Percentiles rank a stretch among this genome's conserved stretches.
Evolutionary conservation across 129 eudicot species (phyloP).

Genomic region (Erigeron canadensis): DNA sequence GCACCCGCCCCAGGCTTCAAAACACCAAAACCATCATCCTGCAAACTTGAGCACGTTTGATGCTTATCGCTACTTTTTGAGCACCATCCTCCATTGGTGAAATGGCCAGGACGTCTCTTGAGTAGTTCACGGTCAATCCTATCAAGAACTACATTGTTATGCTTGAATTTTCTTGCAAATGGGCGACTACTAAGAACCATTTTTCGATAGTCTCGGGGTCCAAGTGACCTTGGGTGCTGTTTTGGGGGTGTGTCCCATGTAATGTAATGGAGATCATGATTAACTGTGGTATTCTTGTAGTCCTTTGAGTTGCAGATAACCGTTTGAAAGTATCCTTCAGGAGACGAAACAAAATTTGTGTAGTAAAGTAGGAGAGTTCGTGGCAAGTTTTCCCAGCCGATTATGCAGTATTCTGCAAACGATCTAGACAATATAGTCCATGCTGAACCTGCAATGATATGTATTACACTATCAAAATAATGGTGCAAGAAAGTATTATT

Average conservation of each 20-base stretch:
- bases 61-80: constrained; percentile 20
- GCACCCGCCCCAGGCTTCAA: constrained; percentile 77
- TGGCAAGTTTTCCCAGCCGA: constrained; percentile 92
- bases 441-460: constrained; percentile 72
- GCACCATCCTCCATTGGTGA: constrained; percentile 84
- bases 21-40: constrained; percentile 61
- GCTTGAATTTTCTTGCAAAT: constrained; percentile 92
- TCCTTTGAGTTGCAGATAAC: constrained; percentile 74
- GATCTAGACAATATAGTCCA: constrained; percentile 90
- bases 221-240: constrained; percentile 86
- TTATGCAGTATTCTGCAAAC: constrained; percentile 73
- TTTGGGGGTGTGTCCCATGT: constrained; percentile 94
- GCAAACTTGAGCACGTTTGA: constrained; percentile 37
- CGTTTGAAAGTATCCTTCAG: constrained; percentile 93
- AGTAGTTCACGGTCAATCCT: constrained; percentile 78
- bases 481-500: not conserved
- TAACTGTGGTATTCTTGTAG: constrained; percentile 74
- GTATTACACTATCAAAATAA: not conserved
- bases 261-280: constrained; percentile 96
- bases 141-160: constrained; percentile 60
- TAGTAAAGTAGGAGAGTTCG: constrained; percentile 90
- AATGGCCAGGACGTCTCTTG: constrained; percentile 44
- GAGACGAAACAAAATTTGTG: constrained; percentile 94
- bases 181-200: constrained; percentile 82
- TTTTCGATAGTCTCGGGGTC: constrained; percentile 64